Evolutionary conservation across 2,329 filamentous ascomycete species (phyloP), one percentile per base, ranked within the genome.

Genomic region (Lachnellula willkommii): DNA sequence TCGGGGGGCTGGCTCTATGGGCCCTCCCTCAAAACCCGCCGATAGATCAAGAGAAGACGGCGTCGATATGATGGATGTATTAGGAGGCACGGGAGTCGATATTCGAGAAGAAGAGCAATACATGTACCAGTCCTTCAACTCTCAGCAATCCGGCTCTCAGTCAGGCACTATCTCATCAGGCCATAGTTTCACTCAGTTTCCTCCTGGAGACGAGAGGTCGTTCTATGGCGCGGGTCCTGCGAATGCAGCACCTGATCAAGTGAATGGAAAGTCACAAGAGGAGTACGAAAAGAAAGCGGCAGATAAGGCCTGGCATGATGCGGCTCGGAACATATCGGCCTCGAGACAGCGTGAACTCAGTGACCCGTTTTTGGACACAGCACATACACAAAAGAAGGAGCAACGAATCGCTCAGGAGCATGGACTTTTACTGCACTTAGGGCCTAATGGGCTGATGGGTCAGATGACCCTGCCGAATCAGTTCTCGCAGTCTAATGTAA

Each of bases 21-120:
- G 79, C 0, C 82, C 75, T 58, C 83, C 80, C 65, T 84, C 79
- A 65, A 83, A 81, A 66, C 83, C 77, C 56, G 77, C 77, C 17
- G 87, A 88, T 55, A 69, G 66, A 47, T 47, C 59, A 15, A 69
- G 83, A 45, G 78, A 80, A 12, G 90, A 84, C 61, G 79, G 80
- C 53, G 77, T 92, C 65, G 90, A 95, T 66, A 80, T 92, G 47
- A 89, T 87, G 62, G 92, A 96, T 73, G 88, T 91, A 50, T 73
- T 96, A 53, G 86, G 87, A 17, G 89, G 88, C 17, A 93, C 90
- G 15, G 91, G 90, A 50, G 90, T 96, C 60, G 89, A 96, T 74
- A 73, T 96, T 47, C 85, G 87, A 56, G 90, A 90, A 61, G 92
- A 96, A 71, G 90, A 95, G 67, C 89, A 91, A 64, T 89, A 84